These are phyloP conservation scores for Colletotrichum agaves DNA, from an alignment of 2,329 filamentous ascomycete genomes.

Conservation along the genomic window DNA sequence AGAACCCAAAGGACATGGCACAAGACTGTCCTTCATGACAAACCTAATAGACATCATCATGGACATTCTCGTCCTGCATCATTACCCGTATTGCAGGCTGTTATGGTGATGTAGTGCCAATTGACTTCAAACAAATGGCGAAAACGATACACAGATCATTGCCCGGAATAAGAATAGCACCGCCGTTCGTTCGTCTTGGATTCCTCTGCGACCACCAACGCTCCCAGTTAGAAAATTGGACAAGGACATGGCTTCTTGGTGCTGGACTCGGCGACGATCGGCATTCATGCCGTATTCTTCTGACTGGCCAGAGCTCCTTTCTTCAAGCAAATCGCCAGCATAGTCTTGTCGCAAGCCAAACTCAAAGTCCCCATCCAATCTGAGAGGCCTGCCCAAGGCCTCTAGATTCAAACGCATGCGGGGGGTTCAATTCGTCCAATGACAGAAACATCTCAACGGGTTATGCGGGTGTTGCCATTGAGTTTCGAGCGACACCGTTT, in stretches of 20 bases:
- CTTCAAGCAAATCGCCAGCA: not conserved
- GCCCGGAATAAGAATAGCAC: not conserved
- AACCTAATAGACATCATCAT: too few relatives aligned
- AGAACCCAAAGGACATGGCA: too few relatives aligned
- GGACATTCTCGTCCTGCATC: not conserved
- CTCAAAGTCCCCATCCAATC: not conserved
- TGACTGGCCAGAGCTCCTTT: not conserved
- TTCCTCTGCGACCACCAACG: not conserved
- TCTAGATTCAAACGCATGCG: not conserved
- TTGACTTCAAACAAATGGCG: too few relatives aligned
- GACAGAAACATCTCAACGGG: not conserved
- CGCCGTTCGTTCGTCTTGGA: not conserved
- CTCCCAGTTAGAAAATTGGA: too few relatives aligned
- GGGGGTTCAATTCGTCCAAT: not conserved
- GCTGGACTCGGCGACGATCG: not conserved
- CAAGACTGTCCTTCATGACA: too few relatives aligned
- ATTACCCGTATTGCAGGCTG: too few relatives aligned
- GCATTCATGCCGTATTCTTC: not conserved
- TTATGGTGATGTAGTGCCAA: too few relatives aligned
- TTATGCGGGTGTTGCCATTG: constrained; percentile 6
- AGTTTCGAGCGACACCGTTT: constrained; percentile 7
- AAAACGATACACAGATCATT: too few relatives aligned
- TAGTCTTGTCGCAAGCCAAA: not conserved
- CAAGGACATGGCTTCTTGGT: too few relatives aligned
- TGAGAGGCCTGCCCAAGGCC: too few relatives aligned